Evolutionary conservation across 257 asterid genomes (phyloP), one percentile per base, ranked within the genome.

Genomic region (Verbascum thapsus): DNA sequence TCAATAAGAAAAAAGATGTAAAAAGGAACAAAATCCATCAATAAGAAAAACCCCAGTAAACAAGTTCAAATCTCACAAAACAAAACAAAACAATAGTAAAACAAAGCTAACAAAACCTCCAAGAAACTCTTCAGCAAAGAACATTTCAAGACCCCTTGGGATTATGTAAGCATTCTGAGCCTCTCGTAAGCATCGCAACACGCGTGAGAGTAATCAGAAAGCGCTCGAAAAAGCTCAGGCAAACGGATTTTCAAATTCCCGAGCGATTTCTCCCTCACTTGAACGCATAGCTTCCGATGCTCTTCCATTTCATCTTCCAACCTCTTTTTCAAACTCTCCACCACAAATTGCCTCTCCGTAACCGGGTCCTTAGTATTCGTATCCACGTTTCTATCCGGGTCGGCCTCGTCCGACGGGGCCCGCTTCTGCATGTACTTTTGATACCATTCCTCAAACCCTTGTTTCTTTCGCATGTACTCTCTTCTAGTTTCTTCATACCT

Each of bases 201-300:
- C 0, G 87, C 85, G 17, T 68, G 79, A 11, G 99, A 66, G 18
- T 90, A 90, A 52, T 87, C 96, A 0, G 87, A 60, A 55, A 89
- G 74, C 6, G 97, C 97, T 8, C 97, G 79, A 65, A 87, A 92
- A 16, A 92, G 88, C 75, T 92, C 97, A 0, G 97, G 99, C 84
- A 92, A 47, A 44, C 92, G 80, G 32, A 82, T 80, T 56, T 85
- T 92, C 45, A 92, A 75, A 64, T 72, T 89, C 47, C 95, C 89
- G 41, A 90, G 67, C 11, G 96, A 85, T 68, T 92, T 92, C 66
- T 85, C 99, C 77, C 99, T 79, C 30, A 92, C 99, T 48, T 92
- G 97, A 51, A 89, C 26, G 39, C 97, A 89, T 12, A 74, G 88
- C 77, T 81, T 92, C 68, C 77, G 85, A 72, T 92, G 88, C 44